A percentile compares a stretch with the other conserved stretches of the same genome.
Evolutionary conservation across 2,329 filamentous ascomycete species (phyloP).

Genomic region (Cucurbitaria berberidis): DNA sequence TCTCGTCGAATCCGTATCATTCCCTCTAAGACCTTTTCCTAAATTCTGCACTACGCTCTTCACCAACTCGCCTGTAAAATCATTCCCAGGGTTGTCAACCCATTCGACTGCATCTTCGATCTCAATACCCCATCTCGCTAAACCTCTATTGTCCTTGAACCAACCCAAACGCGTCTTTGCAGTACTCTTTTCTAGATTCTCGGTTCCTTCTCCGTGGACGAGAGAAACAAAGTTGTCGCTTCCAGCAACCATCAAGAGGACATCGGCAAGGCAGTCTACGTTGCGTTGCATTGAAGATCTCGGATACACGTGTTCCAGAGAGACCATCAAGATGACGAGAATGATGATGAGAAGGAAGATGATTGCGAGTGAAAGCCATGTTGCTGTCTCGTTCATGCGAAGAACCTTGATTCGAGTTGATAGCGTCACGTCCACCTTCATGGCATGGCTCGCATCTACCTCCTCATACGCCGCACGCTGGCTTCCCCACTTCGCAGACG

Average conservation of each 20-base stretch:
- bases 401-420: constrained; percentile 10
- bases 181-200: constrained; percentile 1
- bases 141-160: constrained; percentile 16
- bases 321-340: constrained; percentile 2
- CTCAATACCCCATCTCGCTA: constrained; percentile 21
- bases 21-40: background rate
- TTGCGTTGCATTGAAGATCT: background rate
- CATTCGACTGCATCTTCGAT: constrained; percentile 12
- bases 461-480: constrained; percentile 11
- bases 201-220: constrained; percentile 1
- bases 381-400: constrained; percentile 9
- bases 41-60: background rate
- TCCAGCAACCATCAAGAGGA: constrained; percentile 11
- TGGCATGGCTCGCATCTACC: background rate
- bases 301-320: constrained; percentile 8
- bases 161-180: constrained; percentile 15
- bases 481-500: constrained; percentile 25
- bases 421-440: constrained; percentile 1
- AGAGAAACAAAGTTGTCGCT: constrained; percentile 12
- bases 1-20: background rate
- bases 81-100: constrained; percentile 1
- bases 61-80: background rate
- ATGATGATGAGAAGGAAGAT: constrained; percentile 13
- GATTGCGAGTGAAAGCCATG: constrained; percentile 13
- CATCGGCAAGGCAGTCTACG: constrained; percentile 14